Conservation (phyloP, 169 alveolate species). For the Plasmodium gallinaceum region DNA sequence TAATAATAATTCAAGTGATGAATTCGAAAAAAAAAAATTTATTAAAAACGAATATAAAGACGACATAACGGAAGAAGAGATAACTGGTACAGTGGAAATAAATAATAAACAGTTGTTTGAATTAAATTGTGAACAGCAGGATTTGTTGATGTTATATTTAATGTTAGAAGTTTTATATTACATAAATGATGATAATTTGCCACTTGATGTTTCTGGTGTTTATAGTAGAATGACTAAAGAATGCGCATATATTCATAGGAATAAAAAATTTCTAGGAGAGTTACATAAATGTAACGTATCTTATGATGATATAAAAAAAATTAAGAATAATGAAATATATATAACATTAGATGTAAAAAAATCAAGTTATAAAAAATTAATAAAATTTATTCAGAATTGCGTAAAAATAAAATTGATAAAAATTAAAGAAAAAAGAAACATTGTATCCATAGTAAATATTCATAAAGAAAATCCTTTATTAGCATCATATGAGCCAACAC, state of each 20-base stretch:
- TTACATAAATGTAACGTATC: constrained; percentile 22
- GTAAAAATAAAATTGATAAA: constrained; percentile 73
- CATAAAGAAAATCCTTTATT: constrained; percentile 44
- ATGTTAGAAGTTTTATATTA: constrained; percentile 73
- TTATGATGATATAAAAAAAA: constrained; percentile 14
- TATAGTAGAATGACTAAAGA: constrained; percentile 78
- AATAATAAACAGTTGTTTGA: not conserved
- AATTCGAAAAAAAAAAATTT: too few relatives aligned
- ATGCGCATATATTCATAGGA: constrained; percentile 42
- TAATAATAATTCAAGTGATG: not conserved
- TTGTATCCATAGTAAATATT: constrained; percentile 75
- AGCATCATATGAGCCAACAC: constrained; percentile 71
- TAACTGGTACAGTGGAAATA: not conserved
- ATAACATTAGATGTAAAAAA: constrained; percentile 69
- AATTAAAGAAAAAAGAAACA: constrained; percentile 76
- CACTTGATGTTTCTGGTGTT: constrained; percentile 79
- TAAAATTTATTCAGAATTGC: constrained; percentile 77
- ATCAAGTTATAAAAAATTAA: constrained; percentile 77
- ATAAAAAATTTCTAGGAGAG: constrained; percentile 35
- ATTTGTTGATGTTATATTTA: constrained; percentile 39
- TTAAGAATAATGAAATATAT: constrained; percentile 45
- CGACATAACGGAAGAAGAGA: constrained; percentile 1
- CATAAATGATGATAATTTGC: constrained; percentile 64
- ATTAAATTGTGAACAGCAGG: constrained; percentile 65
- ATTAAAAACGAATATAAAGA: not conserved